A percentile compares a stretch with the other conserved stretches of the same genome.
These are phyloP conservation scores for Talaromyces pinophilus DNA, from an alignment of 2,329 filamentous ascomycete genomes.

Conservation along the genomic window DNA sequence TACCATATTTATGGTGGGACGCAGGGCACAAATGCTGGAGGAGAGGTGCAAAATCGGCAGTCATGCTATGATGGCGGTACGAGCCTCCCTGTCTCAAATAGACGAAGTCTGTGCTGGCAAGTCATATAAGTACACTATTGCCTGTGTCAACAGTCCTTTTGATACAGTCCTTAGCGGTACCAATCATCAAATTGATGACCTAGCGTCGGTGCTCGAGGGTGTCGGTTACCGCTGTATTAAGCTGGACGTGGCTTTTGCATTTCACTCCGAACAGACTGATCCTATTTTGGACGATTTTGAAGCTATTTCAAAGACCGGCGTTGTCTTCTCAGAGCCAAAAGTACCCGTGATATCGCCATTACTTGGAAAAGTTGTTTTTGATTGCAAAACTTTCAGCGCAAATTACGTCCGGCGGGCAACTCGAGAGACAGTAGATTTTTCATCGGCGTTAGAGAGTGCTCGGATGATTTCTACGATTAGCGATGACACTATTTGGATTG, in stretches of 20 bases:
- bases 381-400: constrained; percentile 52
- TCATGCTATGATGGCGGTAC: constrained; percentile 65
- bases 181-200: constrained; percentile 60
- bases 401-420: constrained; percentile 66
- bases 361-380: constrained; percentile 44
- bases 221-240: constrained; percentile 63
- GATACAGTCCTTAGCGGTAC: constrained; percentile 70
- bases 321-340: constrained; percentile 42
- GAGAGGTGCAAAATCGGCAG: constrained; percentile 66
- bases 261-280: constrained; percentile 67
- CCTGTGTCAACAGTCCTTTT: constrained; percentile 75
- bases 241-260: constrained; percentile 65
- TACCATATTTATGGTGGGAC: constrained; percentile 66
- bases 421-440: constrained; percentile 69
- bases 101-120: constrained; percentile 48
- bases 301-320: constrained; percentile 47
- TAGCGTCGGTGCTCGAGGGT: constrained; percentile 45
- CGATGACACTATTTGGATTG: constrained; percentile 69
- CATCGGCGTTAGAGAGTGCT: constrained; percentile 61
- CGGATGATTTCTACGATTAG: constrained; percentile 61
- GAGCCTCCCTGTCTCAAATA: constrained; percentile 44
- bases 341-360: constrained; percentile 51
- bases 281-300: constrained; percentile 64
- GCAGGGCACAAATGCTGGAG: constrained; percentile 65
- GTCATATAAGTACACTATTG: constrained; percentile 48